These are phyloP conservation scores for Lathyrus tuberosus DNA, from an alignment of 306 rosid species.

Conservation along the genomic window DNA sequence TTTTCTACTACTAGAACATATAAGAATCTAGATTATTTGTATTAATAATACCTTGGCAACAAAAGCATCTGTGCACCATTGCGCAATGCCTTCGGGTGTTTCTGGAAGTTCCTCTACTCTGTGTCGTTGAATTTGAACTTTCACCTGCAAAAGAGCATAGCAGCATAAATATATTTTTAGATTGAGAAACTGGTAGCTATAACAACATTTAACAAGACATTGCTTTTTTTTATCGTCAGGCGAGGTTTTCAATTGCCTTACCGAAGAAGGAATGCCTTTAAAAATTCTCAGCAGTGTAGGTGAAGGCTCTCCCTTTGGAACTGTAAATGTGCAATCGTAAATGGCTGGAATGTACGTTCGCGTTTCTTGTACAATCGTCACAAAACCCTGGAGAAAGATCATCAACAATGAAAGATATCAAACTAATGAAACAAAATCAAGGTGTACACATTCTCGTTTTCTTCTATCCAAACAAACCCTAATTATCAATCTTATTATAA, in stretches of 20 bases:
- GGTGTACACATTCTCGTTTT: neutral
- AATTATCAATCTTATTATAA: conserved; percentile 31
- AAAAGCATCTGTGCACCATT: conserved; percentile 84
- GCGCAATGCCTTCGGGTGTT: conserved; percentile 71
- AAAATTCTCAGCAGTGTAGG: conserved; percentile 76
- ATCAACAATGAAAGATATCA: neutral
- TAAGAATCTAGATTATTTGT: no score
- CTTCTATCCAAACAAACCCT: neutral
- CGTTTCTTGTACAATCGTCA: conserved; percentile 60
- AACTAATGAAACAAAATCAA: conserved; percentile 6
- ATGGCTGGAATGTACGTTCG: conserved; percentile 70
- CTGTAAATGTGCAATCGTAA: conserved; percentile 80
- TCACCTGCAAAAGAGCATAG: conserved; percentile 51
- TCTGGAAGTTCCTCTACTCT: conserved; percentile 73
- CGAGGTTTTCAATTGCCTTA: conserved; percentile 47
- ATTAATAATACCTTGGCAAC: conserved; percentile 86
- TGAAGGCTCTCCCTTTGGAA: conserved; percentile 57
- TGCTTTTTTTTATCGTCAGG: conserved; percentile 28
- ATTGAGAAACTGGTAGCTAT: neutral
- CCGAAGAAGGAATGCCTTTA: conserved; percentile 68
- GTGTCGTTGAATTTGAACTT: conserved; percentile 74
- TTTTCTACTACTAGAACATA: neutral
- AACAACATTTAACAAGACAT: neutral
- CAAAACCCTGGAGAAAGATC: conserved; percentile 70
- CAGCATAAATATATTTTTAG: neutral